A percentile compares a stretch with the other conserved stretches of the same genome.
Conservation (phyloP, 805 yeast species). For the Saccharomycopsis fermentans region DNA sequence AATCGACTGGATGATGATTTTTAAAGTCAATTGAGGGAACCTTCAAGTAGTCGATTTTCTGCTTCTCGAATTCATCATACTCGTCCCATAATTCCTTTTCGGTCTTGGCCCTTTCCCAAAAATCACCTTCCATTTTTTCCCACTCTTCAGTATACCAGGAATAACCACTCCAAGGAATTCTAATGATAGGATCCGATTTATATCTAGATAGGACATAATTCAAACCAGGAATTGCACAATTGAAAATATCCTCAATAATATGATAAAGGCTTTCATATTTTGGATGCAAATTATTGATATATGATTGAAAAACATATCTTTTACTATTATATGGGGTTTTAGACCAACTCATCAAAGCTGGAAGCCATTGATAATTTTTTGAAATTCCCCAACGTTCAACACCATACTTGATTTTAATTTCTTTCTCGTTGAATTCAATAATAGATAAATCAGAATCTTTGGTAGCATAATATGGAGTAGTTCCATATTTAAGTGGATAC, state of each 20-base stretch:
- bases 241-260: slow-evolving; percentile 26
- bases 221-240: slow-evolving; percentile 26
- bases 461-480: slow-evolving; percentile 16
- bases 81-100: not conserved
- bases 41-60: not conserved
- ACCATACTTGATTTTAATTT: not conserved
- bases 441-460: slow-evolving; percentile 17
- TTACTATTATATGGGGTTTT: not conserved
- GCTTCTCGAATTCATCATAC: not conserved
- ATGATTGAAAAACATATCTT: slow-evolving; percentile 24
- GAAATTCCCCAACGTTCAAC: slow-evolving; percentile 16
- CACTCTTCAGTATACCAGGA: slow-evolving; percentile 10
- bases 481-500: slow-evolving; percentile 28
- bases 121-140: slow-evolving; percentile 7
- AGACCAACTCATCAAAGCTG: slow-evolving; percentile 22
- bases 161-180: not conserved
- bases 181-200: not conserved
- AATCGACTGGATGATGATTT: slow-evolving; percentile 1
- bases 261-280: slow-evolving; percentile 24
- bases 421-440: not conserved
- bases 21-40: not conserved
- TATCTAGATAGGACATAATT: slow-evolving; percentile 24
- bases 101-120: not conserved
- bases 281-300: slow-evolving; percentile 35
- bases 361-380: slow-evolving; percentile 31